Evolutionary conservation across 441 rosid genomes (phyloP), one percentile per base, ranked within the genome.

Genomic region (Theobroma grandiflorum): DNA sequence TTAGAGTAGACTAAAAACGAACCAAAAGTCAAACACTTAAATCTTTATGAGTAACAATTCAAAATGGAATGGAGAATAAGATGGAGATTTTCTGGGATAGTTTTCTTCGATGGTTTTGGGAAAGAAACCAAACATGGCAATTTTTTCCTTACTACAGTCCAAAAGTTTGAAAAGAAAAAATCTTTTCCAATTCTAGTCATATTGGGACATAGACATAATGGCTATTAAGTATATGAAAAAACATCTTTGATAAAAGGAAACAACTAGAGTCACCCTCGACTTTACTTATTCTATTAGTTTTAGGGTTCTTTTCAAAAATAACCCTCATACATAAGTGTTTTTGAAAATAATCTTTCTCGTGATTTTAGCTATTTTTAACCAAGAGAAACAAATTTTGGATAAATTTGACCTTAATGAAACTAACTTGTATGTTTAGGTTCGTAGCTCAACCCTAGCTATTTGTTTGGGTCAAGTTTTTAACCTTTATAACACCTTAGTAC

Each of bases 191-290:
- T 61, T 26, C 16, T 8, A 11, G 65, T 37, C 15, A 33, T 33
- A 10, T 20, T 63, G 68, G 68, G 68, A 35, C 68, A 63, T 63
- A 4, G 68, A 35, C 68, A 63, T 63, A 4, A n/a, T 22, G 63
- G 12, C 4, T 22, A 3, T 57, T 1, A 20, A 55, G 61, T n/a
- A 55, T 0, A 57, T 4, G 20, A 57, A 57, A 2, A n/a, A 11
- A 43, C 72, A 43, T 43, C 15, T 67, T 6, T 43, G 50, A 43
- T 20, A 43, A 43, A 49, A 40, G 8, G 0, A 55, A 7, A 4
- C 62, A 40, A 7, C 8, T 3, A 55, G 12, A 55, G 31, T n/a
- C 18, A 1, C 31, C 31, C 18, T 4, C 8, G 61, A 55, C 10
- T 55, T 5, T 40, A 40, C 43, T 40, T 40, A 0, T 40, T 40